Evolutionary conservation across 2,329 filamentous ascomycete genomes (phyloP).

Genomic region (Lasiodiplodia theobromae): DNA sequence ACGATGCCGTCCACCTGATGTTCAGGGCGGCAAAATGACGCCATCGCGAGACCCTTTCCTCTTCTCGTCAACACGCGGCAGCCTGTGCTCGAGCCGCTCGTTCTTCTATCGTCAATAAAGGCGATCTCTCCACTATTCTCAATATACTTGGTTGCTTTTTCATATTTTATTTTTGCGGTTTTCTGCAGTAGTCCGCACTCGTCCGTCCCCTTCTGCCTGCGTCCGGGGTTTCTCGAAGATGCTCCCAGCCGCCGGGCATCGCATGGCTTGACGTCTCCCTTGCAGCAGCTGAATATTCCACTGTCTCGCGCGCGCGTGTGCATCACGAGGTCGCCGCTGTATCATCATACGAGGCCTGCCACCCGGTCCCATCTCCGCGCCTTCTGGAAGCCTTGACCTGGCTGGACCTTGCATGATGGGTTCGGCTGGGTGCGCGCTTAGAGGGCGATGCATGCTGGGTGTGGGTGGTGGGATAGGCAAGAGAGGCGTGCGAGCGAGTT

Average conservation of each 20-base stretch:
- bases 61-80: conserved; percentile 7
- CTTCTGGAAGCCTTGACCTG: conserved; percentile 17
- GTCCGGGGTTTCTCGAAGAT: conserved; percentile 10
- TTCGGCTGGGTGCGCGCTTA: conserved; percentile 12
- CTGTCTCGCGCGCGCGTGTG: conserved; percentile 10
- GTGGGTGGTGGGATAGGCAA: conserved; percentile 2
- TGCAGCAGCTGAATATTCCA: conserved; percentile 28
- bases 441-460: neutral
- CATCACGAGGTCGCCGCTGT: neutral
- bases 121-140: neutral
- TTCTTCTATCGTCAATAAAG: neutral
- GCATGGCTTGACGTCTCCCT: conserved; percentile 7
- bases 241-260: conserved; percentile 9
- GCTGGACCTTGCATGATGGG: conserved; percentile 5
- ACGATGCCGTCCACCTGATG: neutral
- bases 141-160: neutral
- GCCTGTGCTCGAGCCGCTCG: neutral
- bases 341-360: conserved; percentile 7
- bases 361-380: neutral
- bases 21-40: conserved; percentile 13
- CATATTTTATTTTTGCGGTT: neutral
- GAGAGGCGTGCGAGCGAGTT: neutral
- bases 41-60: neutral
- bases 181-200: neutral
- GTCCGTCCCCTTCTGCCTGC: neutral